phyloP scores from a whole-genome alignment of 306 rosid species.

The Vachellia collinsii region DNA sequence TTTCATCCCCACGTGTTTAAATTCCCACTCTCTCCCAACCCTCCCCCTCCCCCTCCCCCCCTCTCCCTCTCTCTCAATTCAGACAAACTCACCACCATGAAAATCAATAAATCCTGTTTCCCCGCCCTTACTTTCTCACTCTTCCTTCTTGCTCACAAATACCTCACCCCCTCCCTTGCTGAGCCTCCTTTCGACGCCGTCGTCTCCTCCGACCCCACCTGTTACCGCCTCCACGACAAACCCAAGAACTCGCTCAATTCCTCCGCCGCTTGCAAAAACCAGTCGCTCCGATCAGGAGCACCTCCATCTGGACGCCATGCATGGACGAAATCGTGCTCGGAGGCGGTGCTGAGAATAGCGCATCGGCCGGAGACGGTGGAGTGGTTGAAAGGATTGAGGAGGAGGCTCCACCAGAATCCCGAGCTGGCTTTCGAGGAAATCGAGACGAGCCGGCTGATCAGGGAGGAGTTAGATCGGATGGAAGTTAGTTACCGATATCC shows the following conservation, averaged over 20 bases:
- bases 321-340: conserved; percentile 69
- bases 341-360: conserved; percentile 63
- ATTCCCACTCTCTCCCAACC: neutral
- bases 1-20: no score
- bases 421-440: conserved; percentile 91
- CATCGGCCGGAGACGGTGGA: conserved; percentile 61
- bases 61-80: neutral
- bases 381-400: conserved; percentile 68
- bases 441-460: conserved; percentile 70
- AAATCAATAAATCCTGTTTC: neutral
- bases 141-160: neutral
- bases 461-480: conserved; percentile 80
- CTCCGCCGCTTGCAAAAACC: conserved; percentile 38
- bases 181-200: conserved; percentile 19
- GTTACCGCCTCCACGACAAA: conserved; percentile 2
- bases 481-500: conserved; percentile 66
- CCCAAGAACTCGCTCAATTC: neutral
- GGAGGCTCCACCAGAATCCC: conserved; percentile 83
- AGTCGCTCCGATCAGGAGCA: conserved; percentile 21
- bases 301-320: conserved; percentile 41
- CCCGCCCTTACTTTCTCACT: conserved; percentile 1
- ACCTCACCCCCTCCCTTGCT: neutral
- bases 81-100: conserved; percentile 38
- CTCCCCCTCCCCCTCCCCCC: no score
- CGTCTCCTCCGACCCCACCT: conserved; percentile 38